phyloP scores from a whole-genome alignment of 2,329 filamentous ascomycete genomes.

The Alternaria gaisen region DNA sequence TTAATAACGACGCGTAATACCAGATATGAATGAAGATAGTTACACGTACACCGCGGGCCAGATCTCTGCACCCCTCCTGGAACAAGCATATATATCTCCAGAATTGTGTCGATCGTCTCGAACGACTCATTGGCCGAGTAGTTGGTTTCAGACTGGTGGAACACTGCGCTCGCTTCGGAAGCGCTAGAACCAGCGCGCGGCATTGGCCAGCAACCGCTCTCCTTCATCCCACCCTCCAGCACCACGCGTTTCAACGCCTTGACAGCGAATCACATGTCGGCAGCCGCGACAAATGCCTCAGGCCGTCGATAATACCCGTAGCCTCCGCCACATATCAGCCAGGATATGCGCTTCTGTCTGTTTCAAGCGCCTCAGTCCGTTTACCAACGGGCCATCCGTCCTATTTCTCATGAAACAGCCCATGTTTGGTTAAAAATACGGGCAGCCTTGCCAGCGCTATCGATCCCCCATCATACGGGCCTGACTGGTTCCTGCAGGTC shows the following conservation, averaged over 20 bases:
- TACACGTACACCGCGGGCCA: not conserved
- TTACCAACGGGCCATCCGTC: constrained; percentile 28
- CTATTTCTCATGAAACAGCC: constrained; percentile 45
- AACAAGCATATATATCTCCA: constrained; percentile 1
- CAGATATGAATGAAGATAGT: constrained; percentile 12
- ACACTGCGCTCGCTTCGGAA: constrained; percentile 19
- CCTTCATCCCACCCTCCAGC: constrained; percentile 19
- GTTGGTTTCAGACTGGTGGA: constrained; percentile 20
- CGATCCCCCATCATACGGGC: constrained; percentile 11
- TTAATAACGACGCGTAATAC: constrained; percentile 15
- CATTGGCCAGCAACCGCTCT: constrained; percentile 23
- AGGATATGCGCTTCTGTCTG: constrained; percentile 27
- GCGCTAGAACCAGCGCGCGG: constrained; percentile 14
- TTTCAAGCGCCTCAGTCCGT: constrained; percentile 35
- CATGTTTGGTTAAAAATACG: constrained; percentile 32
- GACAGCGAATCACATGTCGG: constrained; percentile 19
- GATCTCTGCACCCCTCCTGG: not conserved
- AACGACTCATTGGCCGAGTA: constrained; percentile 13
- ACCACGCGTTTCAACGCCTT: constrained; percentile 28
- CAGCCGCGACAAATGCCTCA: constrained; percentile 12
- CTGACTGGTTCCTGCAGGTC: constrained; percentile 29
- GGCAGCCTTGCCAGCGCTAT: constrained; percentile 27
- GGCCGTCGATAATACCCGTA: constrained; percentile 14
- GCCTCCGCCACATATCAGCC: constrained; percentile 19
- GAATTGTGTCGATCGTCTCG: not conserved